Conservation (phyloP, 495 filamentous ascomycete species). For the Penicillium angulare region DNA sequence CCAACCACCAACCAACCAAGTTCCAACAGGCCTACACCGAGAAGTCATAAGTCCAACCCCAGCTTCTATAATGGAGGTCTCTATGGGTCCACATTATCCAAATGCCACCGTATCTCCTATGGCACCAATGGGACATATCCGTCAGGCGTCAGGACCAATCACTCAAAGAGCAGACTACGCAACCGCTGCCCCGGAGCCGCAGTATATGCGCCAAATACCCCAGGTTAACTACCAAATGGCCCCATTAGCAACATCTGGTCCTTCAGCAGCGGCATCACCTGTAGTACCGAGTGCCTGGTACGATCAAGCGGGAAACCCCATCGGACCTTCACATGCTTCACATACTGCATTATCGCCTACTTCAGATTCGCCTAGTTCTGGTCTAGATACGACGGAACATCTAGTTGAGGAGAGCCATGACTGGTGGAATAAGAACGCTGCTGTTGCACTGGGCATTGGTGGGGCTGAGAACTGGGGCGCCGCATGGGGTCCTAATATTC, state of each 20-base stretch:
- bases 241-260: constrained; percentile 8
- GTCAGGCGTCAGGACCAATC: constrained; percentile 19
- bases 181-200: constrained; percentile 33
- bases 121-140: constrained; percentile 21
- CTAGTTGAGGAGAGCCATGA: constrained; percentile 56
- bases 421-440: constrained; percentile 57
- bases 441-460: constrained; percentile 35
- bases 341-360: constrained; percentile 23
- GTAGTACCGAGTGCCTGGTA: constrained; percentile 26
- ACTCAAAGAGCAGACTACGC: constrained; percentile 19
- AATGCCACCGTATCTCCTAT: constrained; percentile 11
- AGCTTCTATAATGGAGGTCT: constrained; percentile 2
- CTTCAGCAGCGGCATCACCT: constrained; percentile 9
- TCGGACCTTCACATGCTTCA: constrained; percentile 4
- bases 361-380: constrained; percentile 33
- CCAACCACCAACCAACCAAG: constrained; percentile 9
- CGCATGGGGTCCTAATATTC: constrained; percentile 12
- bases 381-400: constrained; percentile 46
- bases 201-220: constrained; percentile 33
- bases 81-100: constrained; percentile 18
- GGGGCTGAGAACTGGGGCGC: constrained; percentile 47
- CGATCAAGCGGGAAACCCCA: constrained; percentile 15
- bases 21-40: constrained; percentile 8
- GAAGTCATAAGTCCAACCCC: constrained; percentile 13
- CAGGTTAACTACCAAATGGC: constrained; percentile 23